Evolutionary conservation across 208 protist species (phyloP).

Genomic region (Trypanosoma caninum): DNA sequence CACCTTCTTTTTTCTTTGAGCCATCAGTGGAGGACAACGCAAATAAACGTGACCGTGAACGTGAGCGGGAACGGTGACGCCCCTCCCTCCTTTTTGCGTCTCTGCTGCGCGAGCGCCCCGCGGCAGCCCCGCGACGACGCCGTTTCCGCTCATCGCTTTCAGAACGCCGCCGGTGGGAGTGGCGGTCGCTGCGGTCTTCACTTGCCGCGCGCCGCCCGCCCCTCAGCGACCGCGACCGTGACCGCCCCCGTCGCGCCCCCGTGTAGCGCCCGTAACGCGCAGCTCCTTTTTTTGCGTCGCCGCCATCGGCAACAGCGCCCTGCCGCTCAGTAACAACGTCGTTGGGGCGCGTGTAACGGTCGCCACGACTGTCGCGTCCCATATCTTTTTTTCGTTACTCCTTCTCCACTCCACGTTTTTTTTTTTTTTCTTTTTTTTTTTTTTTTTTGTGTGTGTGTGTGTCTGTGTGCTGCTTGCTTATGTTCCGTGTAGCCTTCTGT

Average conservation of each 20-base stretch:
- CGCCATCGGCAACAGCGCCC: not conserved
- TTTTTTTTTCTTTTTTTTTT: constrained; percentile 3
- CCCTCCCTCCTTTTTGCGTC: not conserved
- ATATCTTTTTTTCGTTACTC: constrained; percentile 16
- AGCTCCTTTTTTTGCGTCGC: not conserved
- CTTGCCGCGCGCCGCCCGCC: not conserved
- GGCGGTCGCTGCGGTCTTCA: constrained; percentile 5
- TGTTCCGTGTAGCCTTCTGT: too few species aligned
- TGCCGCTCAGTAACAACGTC: constrained; percentile 4
- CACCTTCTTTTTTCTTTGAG: not conserved
- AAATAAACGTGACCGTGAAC: not conserved
- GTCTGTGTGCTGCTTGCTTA: too few species aligned
- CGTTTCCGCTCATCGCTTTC: constrained; percentile 12
- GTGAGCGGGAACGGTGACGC: constrained; percentile 11
- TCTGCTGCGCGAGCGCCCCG: not conserved
- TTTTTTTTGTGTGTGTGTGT: constrained; percentile 7
- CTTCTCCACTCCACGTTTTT: not conserved
- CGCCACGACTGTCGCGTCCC: constrained; percentile 30
- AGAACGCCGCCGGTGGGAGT: constrained; percentile 6
- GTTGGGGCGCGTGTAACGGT: constrained; percentile 17
- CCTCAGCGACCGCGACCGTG: constrained; percentile 11
- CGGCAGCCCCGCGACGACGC: not conserved
- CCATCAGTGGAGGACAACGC: constrained; percentile 1
- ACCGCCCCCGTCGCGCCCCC: constrained; percentile 7
- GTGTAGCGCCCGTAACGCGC: constrained; percentile 24